Evolutionary conservation across 208 protist genomes (phyloP), one percentile per base, ranked within the genome.

Genomic region (Tritrichomonas foetus): DNA sequence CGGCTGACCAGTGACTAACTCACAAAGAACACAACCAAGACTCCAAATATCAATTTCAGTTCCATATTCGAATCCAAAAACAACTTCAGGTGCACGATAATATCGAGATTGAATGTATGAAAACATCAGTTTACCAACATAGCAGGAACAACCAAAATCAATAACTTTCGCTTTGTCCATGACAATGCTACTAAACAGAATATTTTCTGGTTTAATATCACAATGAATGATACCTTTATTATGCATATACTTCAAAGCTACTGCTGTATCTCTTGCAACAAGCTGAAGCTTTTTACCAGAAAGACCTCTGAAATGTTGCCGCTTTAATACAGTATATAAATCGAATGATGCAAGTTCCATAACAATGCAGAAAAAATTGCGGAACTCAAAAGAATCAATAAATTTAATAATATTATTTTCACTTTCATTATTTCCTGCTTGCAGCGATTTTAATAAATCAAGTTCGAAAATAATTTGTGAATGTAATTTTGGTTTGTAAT

Each of bases 101-200:
- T 97, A 97, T 97, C 99, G 72, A 20, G 80, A 95, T 95, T 99
- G 98, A 96, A 99, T 98, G 97, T 98, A 96, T 94, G 95, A 95
- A 96, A 98, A 97, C 89, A 98, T 49, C 94, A 98, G 96, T 93
- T 98, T 94, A 33, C 96, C 95, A 9, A 94, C 94, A 82, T 97
- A 98, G 94, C 98, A 99, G 41, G 97, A 96, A 47, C 96, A 98
- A 64, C 99, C 99, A 96, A 99, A 99, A 95, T 99, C 99, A 93
- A 99, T 99, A 20, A 99, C 84, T 92, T 98, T 98, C 94, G 99
- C 98, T 22, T 96, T 27, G 25, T 78, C 69, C 5, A 41, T 33
- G 8, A 25, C 5, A 44, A n/a, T n/a, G 36, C 69, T n/a, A 44
- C 11, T 78, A n/a, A 93, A 93, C 2, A 93, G 11, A 44, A 93